Conservation (phyloP, 768 basidiomycete species). For the Asterophora parasitica region DNA sequence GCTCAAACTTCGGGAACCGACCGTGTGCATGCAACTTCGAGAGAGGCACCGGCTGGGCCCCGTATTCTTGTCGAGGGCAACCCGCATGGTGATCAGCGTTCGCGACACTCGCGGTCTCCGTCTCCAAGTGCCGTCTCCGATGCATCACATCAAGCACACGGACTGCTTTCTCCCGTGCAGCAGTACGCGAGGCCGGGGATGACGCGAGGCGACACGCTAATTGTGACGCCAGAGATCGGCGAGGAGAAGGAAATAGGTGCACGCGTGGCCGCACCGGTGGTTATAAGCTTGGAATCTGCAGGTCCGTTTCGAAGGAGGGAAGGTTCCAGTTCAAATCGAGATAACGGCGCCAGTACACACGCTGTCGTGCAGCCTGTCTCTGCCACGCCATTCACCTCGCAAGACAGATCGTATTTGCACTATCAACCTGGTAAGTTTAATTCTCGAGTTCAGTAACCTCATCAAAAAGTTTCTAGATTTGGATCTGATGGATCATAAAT, state of each 20-base stretch:
- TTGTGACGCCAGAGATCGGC: slow-evolving; percentile 60
- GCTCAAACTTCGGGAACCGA: slow-evolving; percentile 47
- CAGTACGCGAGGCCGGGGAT: slow-evolving; percentile 12
- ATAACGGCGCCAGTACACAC: slow-evolving; percentile 22
- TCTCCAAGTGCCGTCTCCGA: slow-evolving; percentile 18
- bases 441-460: background rate
- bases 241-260: slow-evolving; percentile 53
- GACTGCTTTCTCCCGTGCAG: slow-evolving; percentile 21
- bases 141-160: slow-evolving; percentile 25
- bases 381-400: slow-evolving; percentile 21
- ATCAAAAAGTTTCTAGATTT: background rate
- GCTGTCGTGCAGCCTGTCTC: slow-evolving; percentile 22
- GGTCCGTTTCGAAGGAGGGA: slow-evolving; percentile 11
- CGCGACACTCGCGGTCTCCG: slow-evolving; percentile 29
- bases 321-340: slow-evolving; percentile 17
- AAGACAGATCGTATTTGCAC: slow-evolving; percentile 40
- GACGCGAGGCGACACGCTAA: slow-evolving; percentile 16
- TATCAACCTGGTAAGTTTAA: slow-evolving; percentile 54
- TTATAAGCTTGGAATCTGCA: slow-evolving; percentile 41
- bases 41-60: slow-evolving; percentile 13
- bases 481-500: slow-evolving; percentile 13
- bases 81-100: slow-evolving; percentile 29
- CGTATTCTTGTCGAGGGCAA: slow-evolving; percentile 23
- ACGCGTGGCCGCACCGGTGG: slow-evolving; percentile 60
- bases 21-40: slow-evolving; percentile 6